Evolutionary conservation across 352 stramenopile species (phyloP), one percentile per base, ranked within the genome.

Genomic region (Globisporangium spiculum): DNA sequence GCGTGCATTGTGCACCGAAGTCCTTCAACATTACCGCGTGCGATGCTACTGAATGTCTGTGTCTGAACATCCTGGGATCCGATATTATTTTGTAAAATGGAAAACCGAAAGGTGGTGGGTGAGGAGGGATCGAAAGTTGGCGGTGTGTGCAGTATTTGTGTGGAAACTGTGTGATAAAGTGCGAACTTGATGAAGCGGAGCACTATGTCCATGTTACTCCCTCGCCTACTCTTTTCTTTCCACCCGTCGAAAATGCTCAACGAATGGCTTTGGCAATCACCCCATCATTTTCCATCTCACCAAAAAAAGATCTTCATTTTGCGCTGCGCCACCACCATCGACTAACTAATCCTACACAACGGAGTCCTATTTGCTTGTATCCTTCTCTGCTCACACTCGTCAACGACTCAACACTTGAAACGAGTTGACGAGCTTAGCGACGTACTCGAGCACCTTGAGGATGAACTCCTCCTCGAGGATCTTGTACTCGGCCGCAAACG

Each of bases 391-490:
- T n/a, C 4, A 48, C 16, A 22, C 12, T 44, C 60, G 4, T 20
- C 65, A 53, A 65, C 57, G 24, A 36, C 20, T 71, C 66, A 71
- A 64, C 66, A 71, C 66, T 63, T 63, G 66, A 66, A 22, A 60
- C 36, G 66, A 67, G 34, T 64, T 64, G 44, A 84, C 73, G 70
- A 91, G 73, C 63, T 82, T 72, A 63, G 63, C 41, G 48, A 88
- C 79, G 70, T 86, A 78, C 54, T 87, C 73, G 73, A 77, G 83
- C 46, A 86, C 77, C 61, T 84, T 78, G 58, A 76, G 71, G 60
- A 91, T 76, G 57, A 88, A 84, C 14, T 73, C 68, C 60, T 87
- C 73, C 36, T 91, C 80, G 59, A 91, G 71, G 53, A 91, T 76
- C 62, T 71, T 71, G 75, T 91, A 86, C 67, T 91, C 83, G 55